Base-by-base conservation (phyloP, 2,329 filamentous ascomycete genomes). In the Aureobasidium pullulans region DNA sequence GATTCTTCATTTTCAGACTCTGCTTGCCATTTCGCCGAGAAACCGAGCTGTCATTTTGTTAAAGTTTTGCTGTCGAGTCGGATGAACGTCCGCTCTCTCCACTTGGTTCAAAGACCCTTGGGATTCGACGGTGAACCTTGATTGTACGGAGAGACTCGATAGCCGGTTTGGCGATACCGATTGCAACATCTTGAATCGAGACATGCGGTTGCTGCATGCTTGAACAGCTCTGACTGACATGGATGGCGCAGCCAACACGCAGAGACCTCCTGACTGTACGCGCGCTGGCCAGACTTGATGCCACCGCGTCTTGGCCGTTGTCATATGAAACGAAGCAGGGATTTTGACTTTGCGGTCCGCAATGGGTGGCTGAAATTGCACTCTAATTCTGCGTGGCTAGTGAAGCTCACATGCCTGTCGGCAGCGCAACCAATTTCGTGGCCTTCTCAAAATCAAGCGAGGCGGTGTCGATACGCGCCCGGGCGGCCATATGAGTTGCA, bases 251-350 rank as follows among this genome's bases (percentile, higher is more conserved):
- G 23, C 23, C 23, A 23, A 23, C 23, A 23, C 23, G 23, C 23
- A 23, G 23, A 23, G 23, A 23, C 23, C 23, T 23, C 23, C 23
- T 23, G 23, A 23, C 23, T 36, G 34, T 8, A 13, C 13, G 34
- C 32, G 37, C 16, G 36, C 36, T 40, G n/a, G 48, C 19, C 36
- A 15, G 23, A 10, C 2, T 28, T 31, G 19, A 37, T n/a, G 3
- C 8, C 19, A 52, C 13, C 31, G 7, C 48, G 13, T 23, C 11
- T 44, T 9, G 42, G 31, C 48, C 48, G 48, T 52, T 52, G 48
- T 40, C 36, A 40, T 40, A 16, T 52, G 48, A 52, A 52, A 52
- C 48, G 23, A 52, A 52, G 23, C 48, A 52, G 48, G 48, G 19
- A 40, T 52, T 52, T 52, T 39, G 48, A 52, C 34, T 52, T 52